Evolutionary conservation across 1,284 basidiomycete species (phyloP), one percentile per base, ranked within the genome.

Genomic region (Takashimella koratensis): DNA sequence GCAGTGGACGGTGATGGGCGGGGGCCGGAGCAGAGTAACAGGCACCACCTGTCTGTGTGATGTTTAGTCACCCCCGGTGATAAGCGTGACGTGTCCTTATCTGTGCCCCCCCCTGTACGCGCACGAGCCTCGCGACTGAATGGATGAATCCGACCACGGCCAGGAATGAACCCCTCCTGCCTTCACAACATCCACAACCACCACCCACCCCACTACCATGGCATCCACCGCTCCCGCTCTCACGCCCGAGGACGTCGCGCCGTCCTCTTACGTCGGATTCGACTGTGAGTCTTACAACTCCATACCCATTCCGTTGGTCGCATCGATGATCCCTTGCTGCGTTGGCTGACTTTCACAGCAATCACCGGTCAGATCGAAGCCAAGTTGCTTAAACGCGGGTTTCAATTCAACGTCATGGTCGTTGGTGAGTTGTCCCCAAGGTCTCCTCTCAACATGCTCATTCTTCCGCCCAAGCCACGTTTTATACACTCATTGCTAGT

Each of bases 311-410:
- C 30, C 30, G 16, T n/a, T n/a, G n/a, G n/a, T 8, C 30, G 30
- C 30, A 36, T 36, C 30, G 8, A 36, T 36, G 10, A 36, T 8
- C 30, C 44, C 19, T 44, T 16, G 41, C 23, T 49, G 46, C 41
- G 5, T 16, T 53, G 24, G 10, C 21, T 36, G 21, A 20, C 13
- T 5, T 13, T 21, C 27, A 16, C 49, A 77, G 76, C 87, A 64
- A 95, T 98, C 78, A 96, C 95, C 51, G 85, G 87, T 74, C 95
- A 98, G 79, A 97, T 98, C 72, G 95, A 98, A 82, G 88, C 93
- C 82, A 98, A 98, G 84, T 86, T 98, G 67, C 84, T 98, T 79
- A 98, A 98, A 81, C 87, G 95, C 64, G 95, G 94, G 58, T 98
- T 97, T 82, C 90, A 96, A 80, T 98, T 98, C 84, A 98, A 98